These are phyloP conservation scores for Alternaria arbusti DNA, from an alignment of 2,329 filamentous ascomycete species.

Conservation along the genomic window DNA sequence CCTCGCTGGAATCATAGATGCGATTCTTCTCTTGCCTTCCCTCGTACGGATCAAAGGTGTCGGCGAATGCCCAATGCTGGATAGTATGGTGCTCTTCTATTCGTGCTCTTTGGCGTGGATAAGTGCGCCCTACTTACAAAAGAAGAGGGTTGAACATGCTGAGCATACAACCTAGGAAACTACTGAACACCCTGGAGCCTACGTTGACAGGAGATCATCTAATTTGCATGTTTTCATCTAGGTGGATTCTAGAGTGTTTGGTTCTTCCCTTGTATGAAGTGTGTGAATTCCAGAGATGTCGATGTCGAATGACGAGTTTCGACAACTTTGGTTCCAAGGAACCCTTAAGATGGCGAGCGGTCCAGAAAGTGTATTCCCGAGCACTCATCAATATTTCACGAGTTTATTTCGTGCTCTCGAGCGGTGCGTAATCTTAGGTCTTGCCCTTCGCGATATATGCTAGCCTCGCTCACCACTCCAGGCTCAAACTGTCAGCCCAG, in stretches of 20 bases:
- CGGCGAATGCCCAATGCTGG: too few species aligned
- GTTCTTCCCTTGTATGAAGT: neutral
- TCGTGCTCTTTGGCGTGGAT: too few species aligned
- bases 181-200: neutral
- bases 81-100: too few species aligned
- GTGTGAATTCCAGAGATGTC: neutral
- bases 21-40: too few species aligned
- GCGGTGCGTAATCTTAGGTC: neutral
- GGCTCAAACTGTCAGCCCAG: slow-evolving; percentile 53
- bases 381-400: neutral
- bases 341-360: neutral
- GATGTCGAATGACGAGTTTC: too few species aligned
- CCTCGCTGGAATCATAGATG: too few species aligned
- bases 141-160: too few species aligned
- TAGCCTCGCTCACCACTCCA: slow-evolving; percentile 39
- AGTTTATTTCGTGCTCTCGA: neutral
- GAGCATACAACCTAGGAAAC: neutral
- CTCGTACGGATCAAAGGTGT: too few species aligned
- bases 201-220: neutral
- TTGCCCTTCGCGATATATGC: neutral
- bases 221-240: neutral
- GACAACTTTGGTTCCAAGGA: too few species aligned
- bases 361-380: neutral
- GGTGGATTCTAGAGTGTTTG: neutral
- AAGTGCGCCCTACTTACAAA: too few species aligned